Evolutionary conservation across 2,329 filamentous ascomycete species (phyloP), one percentile per base, ranked within the genome.

Genomic region (Phialophora expanda): DNA sequence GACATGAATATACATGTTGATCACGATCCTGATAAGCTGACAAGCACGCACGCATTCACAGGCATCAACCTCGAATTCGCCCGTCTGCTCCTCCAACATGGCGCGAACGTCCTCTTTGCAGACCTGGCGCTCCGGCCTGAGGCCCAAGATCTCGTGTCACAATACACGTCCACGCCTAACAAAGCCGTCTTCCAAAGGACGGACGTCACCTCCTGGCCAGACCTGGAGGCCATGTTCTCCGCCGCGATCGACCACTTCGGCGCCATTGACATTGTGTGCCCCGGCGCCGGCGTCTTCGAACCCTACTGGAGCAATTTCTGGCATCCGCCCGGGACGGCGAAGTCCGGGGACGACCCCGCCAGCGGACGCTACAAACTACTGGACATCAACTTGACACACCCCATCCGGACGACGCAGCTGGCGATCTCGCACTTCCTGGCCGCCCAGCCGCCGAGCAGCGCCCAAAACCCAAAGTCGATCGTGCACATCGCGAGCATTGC

Each of bases 381-480:
- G 22, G 83, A 84, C 65, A 83, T 85, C 73, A 84, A 84, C 66
- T 65, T 85, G 57, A 82, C 80, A 0, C 83, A 85, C 70, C 83
- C 83, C 0, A 84, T 84, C 69, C 81, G 82, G 51, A 76, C 78
- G 9, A 84, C 82, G 1, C 82, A 84, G 67, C 74, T 85, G 20
- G 82, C 83, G 4, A 80, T 85, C 51, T 76, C 78, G 2, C 78
- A 83, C 69, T 84, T 84, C 72, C 73, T 83, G n/a, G 74, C 68
- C 53, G 73, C 71, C 56, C 73, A 75, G 24, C 53, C 68, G 11
- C 65, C 66, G 41, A 61, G 61, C 12, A 67, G 65, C 12, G 14
- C 60, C 4, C 30, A 61, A 0, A 69, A 71, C 22, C 76, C 75
- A 6, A 82, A 80, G 64, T 76, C 78, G 20, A 78, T 84, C 30